A percentile compares a stretch with the other conserved stretches of the same genome.
Conservation (phyloP, 2,329 filamentous ascomycete species). For the Colletotrichum siamense region DNA sequence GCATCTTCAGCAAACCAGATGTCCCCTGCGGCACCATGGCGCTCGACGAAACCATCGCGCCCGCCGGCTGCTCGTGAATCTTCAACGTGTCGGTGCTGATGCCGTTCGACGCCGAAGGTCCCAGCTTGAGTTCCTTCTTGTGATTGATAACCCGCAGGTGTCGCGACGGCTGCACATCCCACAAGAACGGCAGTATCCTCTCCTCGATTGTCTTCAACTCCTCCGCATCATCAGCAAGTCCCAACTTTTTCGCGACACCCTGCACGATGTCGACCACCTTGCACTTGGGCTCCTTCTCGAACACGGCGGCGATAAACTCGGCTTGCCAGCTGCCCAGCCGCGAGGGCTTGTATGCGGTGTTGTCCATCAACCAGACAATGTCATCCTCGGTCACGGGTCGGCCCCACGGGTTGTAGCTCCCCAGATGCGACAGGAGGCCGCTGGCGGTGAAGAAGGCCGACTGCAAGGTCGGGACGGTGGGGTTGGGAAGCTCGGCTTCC, state of each 20-base stretch:
- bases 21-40: slow-evolving; percentile 57
- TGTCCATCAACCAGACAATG: slow-evolving; percentile 89
- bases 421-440: slow-evolving; percentile 55
- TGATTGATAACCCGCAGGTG: slow-evolving; percentile 69
- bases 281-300: slow-evolving; percentile 73
- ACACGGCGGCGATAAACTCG: slow-evolving; percentile 84
- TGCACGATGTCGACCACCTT: slow-evolving; percentile 72
- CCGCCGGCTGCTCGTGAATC: slow-evolving; percentile 53
- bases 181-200: slow-evolving; percentile 78
- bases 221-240: slow-evolving; percentile 65
- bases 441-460: slow-evolving; percentile 36
- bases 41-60: slow-evolving; percentile 48
- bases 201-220: slow-evolving; percentile 66
- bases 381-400: slow-evolving; percentile 68
- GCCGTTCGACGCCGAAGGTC: slow-evolving; percentile 75
- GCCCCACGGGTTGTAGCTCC: slow-evolving; percentile 61
- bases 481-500: slow-evolving; percentile 51
- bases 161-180: slow-evolving; percentile 74
- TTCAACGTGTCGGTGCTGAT: slow-evolving; percentile 69
- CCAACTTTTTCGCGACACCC: slow-evolving; percentile 72
- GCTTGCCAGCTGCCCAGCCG: slow-evolving; percentile 69
- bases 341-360: slow-evolving; percentile 74
- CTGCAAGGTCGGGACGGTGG: slow-evolving; percentile 30
- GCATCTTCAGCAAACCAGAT: slow-evolving; percentile 64
- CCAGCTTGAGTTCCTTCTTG: slow-evolving; percentile 57